phyloP scores from a whole-genome alignment of 2,329 filamentous ascomycete genomes.

The Trichophaea hybrida region DNA sequence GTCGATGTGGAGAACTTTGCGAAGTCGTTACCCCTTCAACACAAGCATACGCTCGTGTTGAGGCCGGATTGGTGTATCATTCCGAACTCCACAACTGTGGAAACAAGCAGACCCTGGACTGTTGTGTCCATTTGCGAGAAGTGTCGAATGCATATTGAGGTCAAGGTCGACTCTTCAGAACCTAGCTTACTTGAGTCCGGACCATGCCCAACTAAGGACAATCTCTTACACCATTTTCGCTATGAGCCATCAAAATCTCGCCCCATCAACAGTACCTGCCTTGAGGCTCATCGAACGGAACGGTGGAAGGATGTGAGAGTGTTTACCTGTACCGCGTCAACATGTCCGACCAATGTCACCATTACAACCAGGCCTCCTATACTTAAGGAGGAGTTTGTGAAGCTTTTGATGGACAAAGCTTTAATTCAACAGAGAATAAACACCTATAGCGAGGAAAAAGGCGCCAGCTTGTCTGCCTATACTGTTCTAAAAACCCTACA shows the following conservation, averaged over 20 bases:
- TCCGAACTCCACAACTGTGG: slow-evolving; percentile 30
- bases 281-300: slow-evolving; percentile 25
- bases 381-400: slow-evolving; percentile 37
- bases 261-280: slow-evolving; percentile 10
- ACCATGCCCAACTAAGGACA: slow-evolving; percentile 37
- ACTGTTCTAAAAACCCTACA: slow-evolving; percentile 44
- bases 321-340: slow-evolving; percentile 46
- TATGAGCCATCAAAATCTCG: slow-evolving; percentile 19
- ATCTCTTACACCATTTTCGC: slow-evolving; percentile 44
- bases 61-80: slow-evolving; percentile 43
- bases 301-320: slow-evolving; percentile 33
- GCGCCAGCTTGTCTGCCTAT: slow-evolving; percentile 28
- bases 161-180: slow-evolving; percentile 41
- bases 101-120: slow-evolving; percentile 36
- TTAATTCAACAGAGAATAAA: slow-evolving; percentile 38
- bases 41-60: slow-evolving; percentile 39
- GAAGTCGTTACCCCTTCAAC: slow-evolving; percentile 28
- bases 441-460: slow-evolving; percentile 38
- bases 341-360: slow-evolving; percentile 41
- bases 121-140: slow-evolving; percentile 46
- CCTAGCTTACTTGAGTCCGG: slow-evolving; percentile 28
- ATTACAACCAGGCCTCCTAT: slow-evolving; percentile 41
- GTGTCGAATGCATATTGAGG: slow-evolving; percentile 48
- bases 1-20: slow-evolving; percentile 25
- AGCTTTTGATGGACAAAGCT: slow-evolving; percentile 41